phyloP scores from a whole-genome alignment of 2,329 filamentous ascomycete genomes.

The Sordariomycetes sp. region DNA sequence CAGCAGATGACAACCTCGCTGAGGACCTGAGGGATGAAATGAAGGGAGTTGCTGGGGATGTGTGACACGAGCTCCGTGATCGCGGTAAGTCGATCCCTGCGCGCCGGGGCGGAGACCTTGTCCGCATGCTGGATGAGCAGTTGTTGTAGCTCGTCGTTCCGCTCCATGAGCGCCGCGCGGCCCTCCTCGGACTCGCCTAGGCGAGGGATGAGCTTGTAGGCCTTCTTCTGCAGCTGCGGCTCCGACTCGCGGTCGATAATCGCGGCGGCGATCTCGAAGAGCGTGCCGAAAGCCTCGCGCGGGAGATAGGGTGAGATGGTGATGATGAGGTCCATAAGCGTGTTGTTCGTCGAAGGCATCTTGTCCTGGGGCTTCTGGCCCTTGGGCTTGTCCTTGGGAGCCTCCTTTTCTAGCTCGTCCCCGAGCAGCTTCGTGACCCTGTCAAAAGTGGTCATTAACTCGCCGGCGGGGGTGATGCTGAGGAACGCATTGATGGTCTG shows the following conservation, averaged over 20 bases:
- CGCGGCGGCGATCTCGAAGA: constrained; percentile 79
- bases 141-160: constrained; percentile 69
- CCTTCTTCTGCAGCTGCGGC: constrained; percentile 95
- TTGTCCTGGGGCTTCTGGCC: constrained; percentile 49
- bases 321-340: constrained; percentile 92
- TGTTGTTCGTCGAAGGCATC: constrained; percentile 89
- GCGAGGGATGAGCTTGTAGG: constrained; percentile 93
- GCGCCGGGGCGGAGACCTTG: constrained; percentile 76
- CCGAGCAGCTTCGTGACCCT: constrained; percentile 80
- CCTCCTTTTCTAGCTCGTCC: constrained; percentile 47
- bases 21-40: constrained; percentile 86
- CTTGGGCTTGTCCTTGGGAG: constrained; percentile 52
- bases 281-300: constrained; percentile 67
- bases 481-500: constrained; percentile 93
- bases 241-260: constrained; percentile 76
- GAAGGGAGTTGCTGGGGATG: constrained; percentile 66
- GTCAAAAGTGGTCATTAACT: constrained; percentile 80
- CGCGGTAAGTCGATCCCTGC: constrained; percentile 76
- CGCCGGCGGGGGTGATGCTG: constrained; percentile 68
- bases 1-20: constrained; percentile 93
- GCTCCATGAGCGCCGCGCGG: constrained; percentile 61
- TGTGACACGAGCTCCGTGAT: constrained; percentile 72
- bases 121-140: constrained; percentile 70
- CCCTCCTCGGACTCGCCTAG: constrained; percentile 74
- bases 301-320: constrained; percentile 93